Base-by-base conservation (phyloP, 164 flowering plant species). In the Euptelea pleiosperma region DNA sequence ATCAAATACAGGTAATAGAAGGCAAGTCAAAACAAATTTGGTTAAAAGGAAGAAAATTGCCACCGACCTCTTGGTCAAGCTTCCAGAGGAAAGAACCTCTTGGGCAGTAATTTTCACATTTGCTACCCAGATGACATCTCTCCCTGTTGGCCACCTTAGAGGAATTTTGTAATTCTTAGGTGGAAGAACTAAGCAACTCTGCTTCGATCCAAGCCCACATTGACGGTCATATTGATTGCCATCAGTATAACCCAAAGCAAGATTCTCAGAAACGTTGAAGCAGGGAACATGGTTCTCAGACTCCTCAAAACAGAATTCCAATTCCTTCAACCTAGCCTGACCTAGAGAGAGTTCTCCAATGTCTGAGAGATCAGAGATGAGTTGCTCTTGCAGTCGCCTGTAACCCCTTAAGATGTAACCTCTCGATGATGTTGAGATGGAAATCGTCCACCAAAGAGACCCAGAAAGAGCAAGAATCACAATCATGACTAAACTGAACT, bases 11-110 rank as follows among this genome's bases (percentile, higher is more conserved):
- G 34, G 7, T 28, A 10, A 6, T 24, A 18, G 33, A 21, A 58
- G 6, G 18, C 33, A 28, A n/a, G 11, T 1, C 30, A 24, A 16
- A 2, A 3, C 18, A 18, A 7, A 14, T 57, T 30, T 3, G 30
- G 15, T 42, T 19, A 55, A 25, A 45, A 33, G 21, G 8, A 48
- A 37, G 28, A 40, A 18, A 48, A 30, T 19, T 55, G 40, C 50
- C 14, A 46, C 72, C 48, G 26, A 91, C 99, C 97, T 86, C 74
- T 94, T 94, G 37, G 97, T 94, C 70, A 89, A 71, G 67, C 97
- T 91, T 61, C 99, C 99, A 44, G 99, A 94, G 34, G 96, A 83
- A 60, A 91, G 91, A 39, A 94, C 96, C 70, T 94, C 90, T 60
- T 94, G 83, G 11, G 96, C 96, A 50, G 93, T 85, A 64, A 94